Conservation (phyloP, 140 eudicot genomes). For the Bidens hawaiensis region DNA sequence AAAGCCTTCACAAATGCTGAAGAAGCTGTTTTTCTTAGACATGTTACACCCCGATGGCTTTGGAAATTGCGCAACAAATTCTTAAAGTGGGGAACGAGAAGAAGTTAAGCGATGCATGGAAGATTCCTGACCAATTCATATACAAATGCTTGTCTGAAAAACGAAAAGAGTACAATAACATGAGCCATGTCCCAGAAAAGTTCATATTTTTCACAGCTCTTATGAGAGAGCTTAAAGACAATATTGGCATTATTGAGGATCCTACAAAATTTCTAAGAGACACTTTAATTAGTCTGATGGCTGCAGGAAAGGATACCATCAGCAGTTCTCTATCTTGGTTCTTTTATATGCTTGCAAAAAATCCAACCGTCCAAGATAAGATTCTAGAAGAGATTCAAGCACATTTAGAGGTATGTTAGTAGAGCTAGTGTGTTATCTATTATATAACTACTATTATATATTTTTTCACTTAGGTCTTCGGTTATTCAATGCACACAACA, state of each 20-base stretch:
- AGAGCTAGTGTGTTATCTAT: too few relatives aligned
- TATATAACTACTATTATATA: too few relatives aligned
- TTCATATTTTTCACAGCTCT: not conserved
- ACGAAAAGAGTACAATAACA: too few relatives aligned
- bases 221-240: not conserved
- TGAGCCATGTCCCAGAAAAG: not conserved
- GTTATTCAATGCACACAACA: too few relatives aligned
- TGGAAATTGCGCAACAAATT: slow-evolving; percentile 21
- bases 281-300: not conserved
- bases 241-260: not conserved
- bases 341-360: slow-evolving; percentile 8
- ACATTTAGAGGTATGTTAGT: too few relatives aligned
- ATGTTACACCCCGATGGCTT: slow-evolving; percentile 6
- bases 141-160: slow-evolving; percentile 3
- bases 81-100: slow-evolving; percentile 17
- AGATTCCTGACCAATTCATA: slow-evolving; percentile 7
- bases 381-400: too few relatives aligned
- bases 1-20: slow-evolving; percentile 18
- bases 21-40: slow-evolving; percentile 14
- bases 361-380: slow-evolving; percentile 8
- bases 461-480: too few relatives aligned
- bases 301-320: slow-evolving; percentile 19
- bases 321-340: slow-evolving; percentile 19
- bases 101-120: slow-evolving; percentile 1
- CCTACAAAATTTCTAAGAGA: slow-evolving; percentile 1